phyloP scores from a whole-genome alignment of 2,329 filamentous ascomycete species.

The Cadophora gregata region DNA sequence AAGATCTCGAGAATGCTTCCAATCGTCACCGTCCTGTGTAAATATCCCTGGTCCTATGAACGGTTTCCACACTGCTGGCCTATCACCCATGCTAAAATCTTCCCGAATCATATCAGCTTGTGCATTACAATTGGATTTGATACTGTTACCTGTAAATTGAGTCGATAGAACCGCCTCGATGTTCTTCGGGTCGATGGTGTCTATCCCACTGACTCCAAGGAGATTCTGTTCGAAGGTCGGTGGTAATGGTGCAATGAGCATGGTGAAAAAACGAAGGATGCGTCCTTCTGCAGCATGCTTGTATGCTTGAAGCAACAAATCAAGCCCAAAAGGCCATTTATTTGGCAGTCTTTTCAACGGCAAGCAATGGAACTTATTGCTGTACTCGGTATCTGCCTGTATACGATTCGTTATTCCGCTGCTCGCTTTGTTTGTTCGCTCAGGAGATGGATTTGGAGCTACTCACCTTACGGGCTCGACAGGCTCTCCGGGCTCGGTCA shows the following conservation, averaged over 20 bases:
- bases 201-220: no score
- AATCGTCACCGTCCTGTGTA: not conserved
- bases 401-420: not conserved
- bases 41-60: conserved; percentile 3
- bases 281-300: no score
- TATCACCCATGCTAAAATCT: not conserved
- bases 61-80: not conserved
- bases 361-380: not conserved
- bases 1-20: conserved; percentile 8
- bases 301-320: no score
- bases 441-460: not conserved
- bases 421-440: not conserved
- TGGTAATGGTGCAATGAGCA: no score
- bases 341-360: not conserved
- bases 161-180: not conserved
- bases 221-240: no score
- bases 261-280: no score
- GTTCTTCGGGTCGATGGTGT: not conserved
- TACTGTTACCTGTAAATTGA: not conserved
- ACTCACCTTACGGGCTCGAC: not conserved
- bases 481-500: no score
- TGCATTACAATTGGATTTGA: not conserved
- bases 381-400: not conserved
- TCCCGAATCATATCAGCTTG: not conserved
- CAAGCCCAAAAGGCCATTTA: no score